Base-by-base conservation (phyloP, 192 early-diverging fungal species). In the Coemansia sp. region DNA sequence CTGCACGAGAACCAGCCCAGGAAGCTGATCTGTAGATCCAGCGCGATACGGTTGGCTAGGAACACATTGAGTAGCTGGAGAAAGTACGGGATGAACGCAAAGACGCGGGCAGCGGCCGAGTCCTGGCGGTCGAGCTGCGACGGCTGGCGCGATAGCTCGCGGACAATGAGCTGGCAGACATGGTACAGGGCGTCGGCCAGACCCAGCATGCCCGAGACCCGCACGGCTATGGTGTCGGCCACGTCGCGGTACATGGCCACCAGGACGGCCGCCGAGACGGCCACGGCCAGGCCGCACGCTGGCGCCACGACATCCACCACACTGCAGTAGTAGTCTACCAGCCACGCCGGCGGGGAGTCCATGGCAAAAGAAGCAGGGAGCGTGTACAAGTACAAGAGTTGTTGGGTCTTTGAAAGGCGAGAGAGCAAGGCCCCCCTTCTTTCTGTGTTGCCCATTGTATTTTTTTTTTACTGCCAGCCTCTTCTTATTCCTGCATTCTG, bases 1-100 rank as follows among this genome's bases (percentile, higher is more conserved):
- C 51, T 57, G 59, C 54, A 49, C 7, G 59, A 22, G 17, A 56
- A 53, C 66, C 66, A 69, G 32, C 54, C 52, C 3, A 69, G 54
- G 36, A 69, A 69, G 50, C 58, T 62, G 9, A 39, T 60, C 32
- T 69, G 38, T n/a, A 69, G 54, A 47, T 69, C 66, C 29, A 69
- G 54, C 11, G 66, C 66, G 7, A 69, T 51, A 17, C 66, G 58
- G 49, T 60, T 69, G 26, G 44, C 54, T 16, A 69, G 37, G 29
- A 69, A 45, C 20, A 49, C 47, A 44, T 54, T 62, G 40, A 69
- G 50, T 18, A 69, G 47, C 39, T 45, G 66, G 31, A 69, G 52
- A 35, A 69, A 62, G 42, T 60, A 62, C 3, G 59, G 41, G 16
- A 40, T 21, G 26, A 69, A 69, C 12, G 66, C 59, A 31, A 62